Evolutionary conservation across 169 alveolate genomes (phyloP).

Genomic region (Plasmodium coatneyi): DNA sequence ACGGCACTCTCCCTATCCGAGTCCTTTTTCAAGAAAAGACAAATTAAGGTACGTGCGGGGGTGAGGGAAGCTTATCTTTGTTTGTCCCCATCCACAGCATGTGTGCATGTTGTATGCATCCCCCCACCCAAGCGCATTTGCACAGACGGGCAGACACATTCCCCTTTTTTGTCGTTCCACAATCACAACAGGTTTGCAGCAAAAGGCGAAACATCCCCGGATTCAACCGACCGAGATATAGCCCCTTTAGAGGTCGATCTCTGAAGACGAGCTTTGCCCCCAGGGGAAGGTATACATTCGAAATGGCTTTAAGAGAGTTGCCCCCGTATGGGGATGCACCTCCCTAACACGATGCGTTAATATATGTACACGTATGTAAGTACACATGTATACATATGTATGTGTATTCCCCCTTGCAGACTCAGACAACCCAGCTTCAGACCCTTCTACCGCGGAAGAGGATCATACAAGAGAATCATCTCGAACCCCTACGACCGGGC

Average conservation of each 20-base stretch:
- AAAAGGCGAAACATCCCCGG: conserved; percentile 91
- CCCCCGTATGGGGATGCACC: neutral
- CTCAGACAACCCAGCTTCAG: conserved; percentile 74
- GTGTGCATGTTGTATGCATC: neutral
- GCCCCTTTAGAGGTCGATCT: conserved; percentile 65
- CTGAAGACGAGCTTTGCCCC: conserved; percentile 15
- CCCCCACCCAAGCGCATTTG: neutral
- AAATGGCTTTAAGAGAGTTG: neutral
- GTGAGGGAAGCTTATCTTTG: neutral
- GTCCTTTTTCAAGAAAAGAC: conserved; percentile 92
- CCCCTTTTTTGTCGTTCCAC: neutral
- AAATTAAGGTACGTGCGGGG: conserved; percentile 85
- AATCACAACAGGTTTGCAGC: conserved; percentile 78
- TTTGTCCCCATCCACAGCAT: neutral
- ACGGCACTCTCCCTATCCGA: conserved; percentile 91
- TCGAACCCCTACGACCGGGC: conserved; percentile 69
- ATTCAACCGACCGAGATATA: conserved; percentile 56
- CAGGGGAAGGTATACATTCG: conserved; percentile 34
- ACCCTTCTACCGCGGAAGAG: conserved; percentile 75
- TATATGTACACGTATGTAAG: neutral
- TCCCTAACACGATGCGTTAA: neutral
- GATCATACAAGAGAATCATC: conserved; percentile 47
- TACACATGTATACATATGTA: neutral
- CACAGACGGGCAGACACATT: neutral
- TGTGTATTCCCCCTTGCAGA: neutral